Base-by-base conservation (phyloP, 2,329 filamentous ascomycete species). In the Xylariales sp. region DNA sequence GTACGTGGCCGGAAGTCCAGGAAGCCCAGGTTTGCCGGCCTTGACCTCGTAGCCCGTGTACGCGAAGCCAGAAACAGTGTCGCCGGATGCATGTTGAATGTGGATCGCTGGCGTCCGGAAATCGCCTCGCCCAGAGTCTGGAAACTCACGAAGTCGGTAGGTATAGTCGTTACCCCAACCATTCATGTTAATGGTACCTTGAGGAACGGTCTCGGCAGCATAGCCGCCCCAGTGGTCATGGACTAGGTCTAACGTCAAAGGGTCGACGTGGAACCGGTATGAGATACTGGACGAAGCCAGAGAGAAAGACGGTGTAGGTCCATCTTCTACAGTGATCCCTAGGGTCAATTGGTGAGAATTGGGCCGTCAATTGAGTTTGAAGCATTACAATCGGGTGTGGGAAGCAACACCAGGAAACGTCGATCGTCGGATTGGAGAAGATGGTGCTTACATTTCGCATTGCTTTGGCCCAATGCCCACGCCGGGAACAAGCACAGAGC, bases 221-320 rank as follows among this genome's bases (percentile, higher is more conserved):
- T 81, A 82, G 12, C 83, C 87, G 49, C 89, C 89, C 69, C 89
- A 91, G 73, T 90, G 88, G 71, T 90, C 87, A 0, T 85, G 83
- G 16, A 87, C 75, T 45, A 91, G 81, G 62, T 91, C 88, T 3
- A 85, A 83, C 0, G 84, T 86, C 8, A 74, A 75, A 3, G 83
- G 78, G 69, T 90, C 85, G 52, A 90, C 87, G 69, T 90, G 89
- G 75, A 91, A 90, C 50, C 86, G 85, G 72, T 91, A 90, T 0
- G 88, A 89, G 36, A 89, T 81, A 46, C 71, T 73, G 14, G 72
- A 71, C 14, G 75, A 76, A 36, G 73, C 65, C n/a, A 76, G 65
- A 10, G 73, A 69, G 59, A 76, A 76, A 8, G 75, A 73, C 2
- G 70, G 73, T 14, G 69, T 63, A 1, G 71, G 62, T 41, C 74